Conservation (phyloP, 2,329 filamentous ascomycete species). For the Helotiales sp. region DNA sequence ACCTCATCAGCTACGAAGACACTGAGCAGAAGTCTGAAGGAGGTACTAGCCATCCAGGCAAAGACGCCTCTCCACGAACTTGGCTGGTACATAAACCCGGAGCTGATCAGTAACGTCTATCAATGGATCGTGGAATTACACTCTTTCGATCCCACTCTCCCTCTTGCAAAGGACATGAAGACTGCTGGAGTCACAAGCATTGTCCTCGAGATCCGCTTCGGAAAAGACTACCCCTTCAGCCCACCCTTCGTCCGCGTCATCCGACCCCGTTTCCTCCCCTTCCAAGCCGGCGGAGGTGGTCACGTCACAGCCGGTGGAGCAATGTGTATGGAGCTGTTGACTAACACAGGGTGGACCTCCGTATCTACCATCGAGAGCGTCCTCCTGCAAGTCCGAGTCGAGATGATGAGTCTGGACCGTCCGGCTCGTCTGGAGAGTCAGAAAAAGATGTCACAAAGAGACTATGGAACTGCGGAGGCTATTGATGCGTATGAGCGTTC, state of each 20-base stretch:
- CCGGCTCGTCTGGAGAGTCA: slow-evolving; percentile 69
- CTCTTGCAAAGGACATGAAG: slow-evolving; percentile 78
- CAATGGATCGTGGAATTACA: slow-evolving; percentile 93
- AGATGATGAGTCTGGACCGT: slow-evolving; percentile 68
- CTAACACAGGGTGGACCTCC: slow-evolving; percentile 81
- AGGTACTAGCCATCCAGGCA: slow-evolving; percentile 67
- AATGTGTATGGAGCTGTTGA: slow-evolving; percentile 83
- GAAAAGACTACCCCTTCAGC: slow-evolving; percentile 73
- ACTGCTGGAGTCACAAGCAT: slow-evolving; percentile 64
- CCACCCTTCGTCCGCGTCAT: slow-evolving; percentile 88
- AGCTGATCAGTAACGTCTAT: slow-evolving; percentile 64
- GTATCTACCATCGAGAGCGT: slow-evolving; percentile 77
- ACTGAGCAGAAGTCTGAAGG: slow-evolving; percentile 67
- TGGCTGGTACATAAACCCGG: slow-evolving; percentile 81
- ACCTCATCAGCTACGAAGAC: slow-evolving; percentile 63
- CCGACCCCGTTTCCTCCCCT: slow-evolving; percentile 77
- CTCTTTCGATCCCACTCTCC: slow-evolving; percentile 72
- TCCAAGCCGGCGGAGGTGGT: slow-evolving; percentile 76
- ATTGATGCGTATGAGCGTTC: slow-evolving; percentile 74
- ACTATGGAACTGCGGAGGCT: slow-evolving; percentile 74
- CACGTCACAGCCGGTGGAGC: slow-evolving; percentile 86
- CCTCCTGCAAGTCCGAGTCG: slow-evolving; percentile 79
- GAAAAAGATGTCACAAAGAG: slow-evolving; percentile 34
- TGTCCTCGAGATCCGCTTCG: slow-evolving; percentile 82
- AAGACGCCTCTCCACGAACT: slow-evolving; percentile 65